Base-by-base conservation (phyloP, 208 protist genomes). In the Acanthamoeba healyi region DNA sequence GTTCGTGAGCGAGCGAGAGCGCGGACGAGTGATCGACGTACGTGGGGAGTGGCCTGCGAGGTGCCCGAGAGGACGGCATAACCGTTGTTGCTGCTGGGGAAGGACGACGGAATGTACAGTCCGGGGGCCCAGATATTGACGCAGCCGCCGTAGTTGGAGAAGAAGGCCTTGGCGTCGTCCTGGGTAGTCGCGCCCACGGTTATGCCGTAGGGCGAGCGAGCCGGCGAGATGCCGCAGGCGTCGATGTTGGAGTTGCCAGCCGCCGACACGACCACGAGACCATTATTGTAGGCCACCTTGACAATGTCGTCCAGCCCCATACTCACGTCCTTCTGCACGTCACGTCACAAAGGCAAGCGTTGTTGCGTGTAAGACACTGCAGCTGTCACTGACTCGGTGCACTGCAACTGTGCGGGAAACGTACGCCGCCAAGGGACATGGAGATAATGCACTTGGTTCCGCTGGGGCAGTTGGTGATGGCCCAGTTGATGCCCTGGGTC, bases 81-180 rank as follows among this genome's bases (percentile, higher is more conserved):
- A 26, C 1, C 36, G 15, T 38, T 58, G 74, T 84, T 24, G 42
- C 26, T 84, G 74, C 0, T 22, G n/a, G 14, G 6, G 74, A 29
- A 58, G 15, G 89, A 7, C 24, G 89, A 81, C 7, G 15, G 29
- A 38, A 93, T 79, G 14, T 67, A 1, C 19, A 49, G 2, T 6
- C 89, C 89, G 10, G 89, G 89, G 1, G 89, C 89, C 26, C 94
- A 92, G 44, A 94, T 38, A 22, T 38, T 19, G 12, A 79, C 40
- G n/a, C 92, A 94, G 5, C n/a, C 9, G 32, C 92, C 92, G 2
- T 19, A 70, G 92, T 94, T 94, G 92, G 92, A 88, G 49, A 90
- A 94, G 40, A 34, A 92, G 61, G 72, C 40, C 26, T 46, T 34
- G 19, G 32, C 9, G 58, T 90, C 82, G 22, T 44, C 2, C 26